Evolutionary conservation across 2,329 filamentous ascomycete genomes (phyloP), one percentile per base, ranked within the genome.

Genomic region (Botrytis fabae): DNA sequence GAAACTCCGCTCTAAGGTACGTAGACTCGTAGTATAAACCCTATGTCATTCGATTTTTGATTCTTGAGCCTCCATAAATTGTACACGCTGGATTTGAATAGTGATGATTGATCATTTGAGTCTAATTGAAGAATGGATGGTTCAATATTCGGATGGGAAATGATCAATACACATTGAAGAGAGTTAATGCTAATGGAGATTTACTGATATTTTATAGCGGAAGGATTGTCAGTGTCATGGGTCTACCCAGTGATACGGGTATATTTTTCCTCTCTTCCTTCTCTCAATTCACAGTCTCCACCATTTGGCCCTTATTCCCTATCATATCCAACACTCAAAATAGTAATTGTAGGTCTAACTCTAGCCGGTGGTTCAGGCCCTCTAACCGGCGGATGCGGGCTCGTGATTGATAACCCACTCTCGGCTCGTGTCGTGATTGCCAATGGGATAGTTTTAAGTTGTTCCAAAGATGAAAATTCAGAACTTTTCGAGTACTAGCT

Each of bases 181-280:
- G 16, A 8, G 2, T 54, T 9, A 0, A 54, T 9, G 18, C n/a
- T 2, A 18, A 2, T 9, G 5, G n/a, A 3, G 0, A 54, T 54
- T 54, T 1, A 28, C n/a, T 54, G 18, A 28, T 28, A 28, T 38
- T 18, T 4, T 60, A 60, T 20, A 54, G 51, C 5, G 18, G 32
- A 60, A 60, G 57, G 32, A 14, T 7, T 60, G 7, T 60, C 20
- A 12, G 57, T 60, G 57, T 38, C 1, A 60, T 60, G 32, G 32
- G 20, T 10, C 0, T 60, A 35, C 32, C 57, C 0, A 60, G 28
- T 35, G 20, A 60, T 38, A 60, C 20, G 1, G 32, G 32, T 60
- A 60, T 38, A 35, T 7, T 25, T 4, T 2, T 9, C n/a, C n/a
- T 8, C n/a, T 28, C 3, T 54, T 4, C n/a, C 2, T 54, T 28